Evolutionary conservation across 2,329 filamentous ascomycete genomes (phyloP), one percentile per base, ranked within the genome.

Genomic region (Chlorencoelia australis): DNA sequence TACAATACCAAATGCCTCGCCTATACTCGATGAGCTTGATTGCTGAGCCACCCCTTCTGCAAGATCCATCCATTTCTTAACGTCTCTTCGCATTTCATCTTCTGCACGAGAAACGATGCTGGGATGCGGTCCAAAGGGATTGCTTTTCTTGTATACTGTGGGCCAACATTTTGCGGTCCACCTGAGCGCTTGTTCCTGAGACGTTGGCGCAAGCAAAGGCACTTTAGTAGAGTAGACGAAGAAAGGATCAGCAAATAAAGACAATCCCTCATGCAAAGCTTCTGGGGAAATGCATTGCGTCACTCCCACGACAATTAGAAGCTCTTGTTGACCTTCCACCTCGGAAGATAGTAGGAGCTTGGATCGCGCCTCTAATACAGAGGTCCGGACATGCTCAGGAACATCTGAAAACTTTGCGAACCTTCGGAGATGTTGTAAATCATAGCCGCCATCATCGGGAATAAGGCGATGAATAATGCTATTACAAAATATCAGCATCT

Each of bases 91-190:
- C 35, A 93, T 73, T 42, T 84, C 78, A 9, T 77, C 71, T 25
- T 80, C 79, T 18, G 79, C 76, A 41, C 80, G 75, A 27, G 72
- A 66, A 38, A 89, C 75, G 54, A 82, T 73, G 52, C 77, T 75
- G 43, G 84, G 84, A 54, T 93, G 85, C 13, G 85, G 84, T 4
- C 85, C 85, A 41, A 88, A 82, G 2, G 84, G 84, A 53, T 91
- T 91, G 47, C 82, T 88, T 63, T 87, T 87, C 45, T 84, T 80
- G 62, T 91, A 93, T 32, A 88, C 75, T 2, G 79, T 82, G 9
- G 85, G 85, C 85, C 85, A 93, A 58, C 85, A 89, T 48, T 79
- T 69, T 21, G 72, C 66, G 17, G 76, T 80, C 83, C 83, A 91
- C 55, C 74, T 65, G 17, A 72, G 73, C 7, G 85, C 82, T 57